Conservation (phyloP, 2,329 filamentous ascomycete species). For the Bipolaris zeicola region DNA sequence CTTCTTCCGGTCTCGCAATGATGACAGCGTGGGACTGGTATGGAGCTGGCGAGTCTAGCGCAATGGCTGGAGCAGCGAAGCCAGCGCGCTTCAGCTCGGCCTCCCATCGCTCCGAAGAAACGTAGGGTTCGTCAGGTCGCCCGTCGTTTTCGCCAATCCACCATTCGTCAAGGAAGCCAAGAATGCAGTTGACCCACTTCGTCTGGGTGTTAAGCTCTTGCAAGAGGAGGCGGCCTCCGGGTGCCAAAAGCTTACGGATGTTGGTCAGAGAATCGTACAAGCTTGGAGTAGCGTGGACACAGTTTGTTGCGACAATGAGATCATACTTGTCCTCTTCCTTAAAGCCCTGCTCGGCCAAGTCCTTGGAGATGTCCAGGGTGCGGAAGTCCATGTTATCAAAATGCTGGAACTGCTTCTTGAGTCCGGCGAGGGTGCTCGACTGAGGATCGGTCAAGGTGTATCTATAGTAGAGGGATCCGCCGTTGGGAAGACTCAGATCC, state of each 20-base stretch:
- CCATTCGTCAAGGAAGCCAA: conserved; percentile 46
- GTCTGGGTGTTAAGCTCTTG: conserved; percentile 44
- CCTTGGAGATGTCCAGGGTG: conserved; percentile 13
- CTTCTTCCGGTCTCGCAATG: not conserved
- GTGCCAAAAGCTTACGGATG: conserved; percentile 21
- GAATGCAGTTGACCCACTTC: conserved; percentile 19
- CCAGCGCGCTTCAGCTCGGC: conserved; percentile 36
- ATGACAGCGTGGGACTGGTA: not conserved
- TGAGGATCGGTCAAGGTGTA: conserved; percentile 8
- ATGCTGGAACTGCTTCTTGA: conserved; percentile 2
- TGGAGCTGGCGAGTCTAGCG: not conserved
- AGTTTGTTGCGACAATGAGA: conserved; percentile 20
- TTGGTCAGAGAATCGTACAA: conserved; percentile 1
- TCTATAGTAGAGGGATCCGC: not conserved
- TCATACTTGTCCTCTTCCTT: conserved; percentile 14
- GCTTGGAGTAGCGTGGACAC: not conserved
- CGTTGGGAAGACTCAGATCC: not conserved
- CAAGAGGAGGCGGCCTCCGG: conserved; percentile 53
- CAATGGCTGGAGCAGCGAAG: conserved; percentile 22
- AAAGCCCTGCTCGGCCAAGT: conserved; percentile 19
- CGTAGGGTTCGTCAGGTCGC: conserved; percentile 30
- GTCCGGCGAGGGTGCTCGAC: conserved; percentile 9
- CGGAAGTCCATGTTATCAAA: conserved; percentile 1
- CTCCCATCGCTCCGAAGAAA: conserved; percentile 41
- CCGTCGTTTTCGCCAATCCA: conserved; percentile 43